Conservation (phyloP, 768 basidiomycete species). For the Strobilomyces dryophilus region DNA sequence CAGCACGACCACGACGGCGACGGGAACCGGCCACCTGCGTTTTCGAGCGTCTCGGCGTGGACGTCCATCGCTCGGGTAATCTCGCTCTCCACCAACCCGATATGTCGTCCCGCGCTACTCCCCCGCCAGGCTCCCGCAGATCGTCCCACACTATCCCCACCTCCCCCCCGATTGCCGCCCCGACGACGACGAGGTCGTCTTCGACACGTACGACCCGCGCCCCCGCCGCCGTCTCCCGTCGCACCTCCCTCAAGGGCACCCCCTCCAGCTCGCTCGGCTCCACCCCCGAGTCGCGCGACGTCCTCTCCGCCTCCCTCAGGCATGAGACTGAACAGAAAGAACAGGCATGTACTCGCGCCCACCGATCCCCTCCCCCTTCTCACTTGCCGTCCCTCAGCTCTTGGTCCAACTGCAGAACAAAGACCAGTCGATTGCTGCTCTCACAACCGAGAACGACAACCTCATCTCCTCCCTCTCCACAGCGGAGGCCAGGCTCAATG, state of each 20-base stretch:
- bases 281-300: slow-evolving; percentile 50
- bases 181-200: slow-evolving; percentile 38
- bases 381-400: slow-evolving; percentile 43
- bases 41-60: slow-evolving; percentile 32
- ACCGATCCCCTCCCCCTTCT: slow-evolving; percentile 5
- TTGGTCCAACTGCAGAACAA: slow-evolving; percentile 75
- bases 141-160: slow-evolving; percentile 39
- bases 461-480: slow-evolving; percentile 60
- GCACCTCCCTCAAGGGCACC: slow-evolving; percentile 44
- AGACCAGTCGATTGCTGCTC: slow-evolving; percentile 59
- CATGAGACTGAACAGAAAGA: slow-evolving; percentile 81
- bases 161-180: slow-evolving; percentile 32
- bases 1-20: slow-evolving; percentile 2
- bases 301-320: slow-evolving; percentile 59
- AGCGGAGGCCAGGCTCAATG: slow-evolving; percentile 70
- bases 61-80: slow-evolving; percentile 9
- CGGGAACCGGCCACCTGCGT: slow-evolving; percentile 18
- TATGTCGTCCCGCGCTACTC: slow-evolving; percentile 41
- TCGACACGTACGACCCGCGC: slow-evolving; percentile 58
- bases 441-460: slow-evolving; percentile 61
- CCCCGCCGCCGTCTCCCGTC: slow-evolving; percentile 40
- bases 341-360: slow-evolving; percentile 44
- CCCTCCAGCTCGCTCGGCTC: slow-evolving; percentile 34
- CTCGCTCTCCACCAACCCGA: slow-evolving; percentile 25
- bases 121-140: slow-evolving; percentile 41